phyloP scores from a whole-genome alignment of 2,329 filamentous ascomycete species.

The Chaetomiaceae sp. region DNA sequence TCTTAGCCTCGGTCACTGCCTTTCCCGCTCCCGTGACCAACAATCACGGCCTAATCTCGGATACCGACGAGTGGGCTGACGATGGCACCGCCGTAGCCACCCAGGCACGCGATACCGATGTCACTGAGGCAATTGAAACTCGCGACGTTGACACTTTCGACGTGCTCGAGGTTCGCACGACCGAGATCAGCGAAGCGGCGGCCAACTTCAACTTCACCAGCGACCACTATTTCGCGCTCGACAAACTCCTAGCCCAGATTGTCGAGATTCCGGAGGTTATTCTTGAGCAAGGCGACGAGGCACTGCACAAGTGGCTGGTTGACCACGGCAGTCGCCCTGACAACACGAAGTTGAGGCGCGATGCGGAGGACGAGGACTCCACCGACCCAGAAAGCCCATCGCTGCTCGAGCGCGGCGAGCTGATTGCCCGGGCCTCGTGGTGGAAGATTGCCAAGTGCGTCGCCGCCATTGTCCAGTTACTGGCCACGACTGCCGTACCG shows the following conservation, averaged over 20 bases:
- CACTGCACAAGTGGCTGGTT: slow-evolving; percentile 21
- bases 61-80: slow-evolving; percentile 9
- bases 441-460: slow-evolving; percentile 23
- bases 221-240: slow-evolving; percentile 15
- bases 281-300: slow-evolving; percentile 20
- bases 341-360: slow-evolving; percentile 8
- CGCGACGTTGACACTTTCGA: neutral
- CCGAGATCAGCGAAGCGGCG: neutral
- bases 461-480: slow-evolving; percentile 18
- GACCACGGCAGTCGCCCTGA: slow-evolving; percentile 16
- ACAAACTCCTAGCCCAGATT: slow-evolving; percentile 17
- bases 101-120: neutral
- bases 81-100: neutral
- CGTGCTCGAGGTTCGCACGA: neutral
- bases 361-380: neutral
- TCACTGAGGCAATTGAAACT: neutral
- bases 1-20: slow-evolving; percentile 26
- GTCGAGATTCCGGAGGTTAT: slow-evolving; percentile 21
- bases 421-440: slow-evolving; percentile 15
- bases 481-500: slow-evolving; percentile 21
- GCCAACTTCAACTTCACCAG: slow-evolving; percentile 16
- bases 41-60: slow-evolving; percentile 8
- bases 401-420: slow-evolving; percentile 6
- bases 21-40: slow-evolving; percentile 12
- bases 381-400: neutral